These are phyloP conservation scores for Trichomonas gallinae DNA, from an alignment of 208 protist genomes.

Conservation along the genomic window DNA sequence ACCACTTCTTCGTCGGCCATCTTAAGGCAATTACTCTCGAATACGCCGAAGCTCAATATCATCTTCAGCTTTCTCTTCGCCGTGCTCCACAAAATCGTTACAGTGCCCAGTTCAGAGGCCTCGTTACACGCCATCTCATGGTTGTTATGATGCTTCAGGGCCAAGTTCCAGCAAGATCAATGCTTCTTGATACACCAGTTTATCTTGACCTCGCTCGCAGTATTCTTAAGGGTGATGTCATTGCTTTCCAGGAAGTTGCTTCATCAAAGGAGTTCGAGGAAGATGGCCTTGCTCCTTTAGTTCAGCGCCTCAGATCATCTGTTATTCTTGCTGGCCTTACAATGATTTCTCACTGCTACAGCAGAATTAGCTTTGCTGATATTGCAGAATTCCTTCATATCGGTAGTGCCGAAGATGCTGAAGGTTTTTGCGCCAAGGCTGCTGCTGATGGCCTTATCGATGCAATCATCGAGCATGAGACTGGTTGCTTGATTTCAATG, in stretches of 20 bases:
- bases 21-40: conserved; percentile 6
- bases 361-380: not conserved
- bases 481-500: not conserved
- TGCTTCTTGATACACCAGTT: not conserved
- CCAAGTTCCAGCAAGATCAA: not conserved
- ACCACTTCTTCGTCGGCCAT: conserved; percentile 15
- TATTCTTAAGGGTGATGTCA: not conserved
- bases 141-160: conserved; percentile 20
- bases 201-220: not conserved
- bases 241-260: not conserved
- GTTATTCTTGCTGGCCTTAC: conserved; percentile 4
- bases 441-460: not conserved
- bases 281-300: not conserved
- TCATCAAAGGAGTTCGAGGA: not conserved
- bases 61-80: not conserved
- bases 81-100: not conserved
- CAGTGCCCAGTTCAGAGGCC: not conserved
- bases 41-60: not conserved
- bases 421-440: conserved; percentile 14
- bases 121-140: not conserved
- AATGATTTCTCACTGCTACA: not conserved
- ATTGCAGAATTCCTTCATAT: not conserved
- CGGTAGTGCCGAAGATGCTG: conserved; percentile 7
- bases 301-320: not conserved
- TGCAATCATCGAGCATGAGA: not conserved